Evolutionary conservation across 352 stramenopile species (phyloP), one percentile per base, ranked within the genome.

Genomic region (Pythium oligandrum): DNA sequence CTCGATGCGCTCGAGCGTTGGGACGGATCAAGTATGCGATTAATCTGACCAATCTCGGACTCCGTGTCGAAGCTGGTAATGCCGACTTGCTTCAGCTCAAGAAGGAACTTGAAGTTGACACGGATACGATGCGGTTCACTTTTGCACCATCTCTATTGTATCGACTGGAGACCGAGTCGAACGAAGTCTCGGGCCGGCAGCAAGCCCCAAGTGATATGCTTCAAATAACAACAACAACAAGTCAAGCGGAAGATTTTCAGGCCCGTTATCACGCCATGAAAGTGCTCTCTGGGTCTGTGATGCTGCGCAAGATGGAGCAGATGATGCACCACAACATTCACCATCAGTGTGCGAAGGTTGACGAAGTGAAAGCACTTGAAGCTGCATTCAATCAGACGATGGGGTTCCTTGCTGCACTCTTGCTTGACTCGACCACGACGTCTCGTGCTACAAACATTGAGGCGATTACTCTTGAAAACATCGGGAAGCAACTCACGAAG

Each of bases 241-340:
- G 44, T 57, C 9, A 34, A 63, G 4, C 44, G 8, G 1, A 40
- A 61, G 39, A 40, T 2, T 7, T 63, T 3, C 3, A 44, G 33
- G 2, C 35, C 0, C 48, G 44, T 36, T 68, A 68, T n/a, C 55
- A 63, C 40, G 2, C 50, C 17, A 53, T 81, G 34, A 55, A 72
- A 46, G 44, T 63, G 55, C 46, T 71, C 33, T 49, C 59, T 6
- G 30, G 44, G 10, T 72, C 70, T 10, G 44, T 57, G n/a, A 60
- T 64, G 61, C 48, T 87, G 38, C 42, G 47, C 0, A 71, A 70
- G 10, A 31, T 85, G 6, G 76, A 85, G 52, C 48, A 49, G 26
- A 68, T 82, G 52, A 68, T 82, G 67, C 73, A 87, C 51, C 68
- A 73, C 53, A 76, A 76, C 38, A 57, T 82, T 11, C 76, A 83